Evolutionary conservation across 176 grass and related monocot species (phyloP), one percentile per base, ranked within the genome.

Genomic region (Phyllostachys edulis): DNA sequence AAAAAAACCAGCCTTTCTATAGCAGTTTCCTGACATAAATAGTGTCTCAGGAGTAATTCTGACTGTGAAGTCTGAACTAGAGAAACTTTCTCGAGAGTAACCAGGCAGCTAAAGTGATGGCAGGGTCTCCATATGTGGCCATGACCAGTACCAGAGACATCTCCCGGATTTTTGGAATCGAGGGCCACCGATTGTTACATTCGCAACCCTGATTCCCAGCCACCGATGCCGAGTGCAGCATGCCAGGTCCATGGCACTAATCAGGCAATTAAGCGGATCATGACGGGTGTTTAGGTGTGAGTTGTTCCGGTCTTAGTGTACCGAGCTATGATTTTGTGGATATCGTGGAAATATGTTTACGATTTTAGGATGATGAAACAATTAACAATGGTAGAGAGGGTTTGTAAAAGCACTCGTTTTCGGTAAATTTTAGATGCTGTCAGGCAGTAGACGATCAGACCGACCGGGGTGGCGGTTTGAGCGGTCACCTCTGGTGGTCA

Each of bases 121-220:
- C 3, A 80, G 61, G 27, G 61, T 18, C 38, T 40, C 9, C 10
- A 41, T 11, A 12, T 5, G 37, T 9, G 66, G 26, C 23, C 66
- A 42, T 51, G 42, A 16, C 29, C 62, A 18, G 37, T 59, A 20
- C 37, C 20, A 16, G 40, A 21, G 38, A 63, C 41, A 26, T 21
- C 47, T 84, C 69, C 61, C 16, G 41, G 34, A 68, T 5, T 36
- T 13, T 27, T 16, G 80, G 69, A 79, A 79, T 59, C 56, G 46
- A 34, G 59, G 67, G 60, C 26, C 29, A 46, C 38, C 9, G 24
- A 2, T 38, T 34, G 56, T 5, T 38, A 20, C 80, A 71, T 23
- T 40, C 27, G 23, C 18, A 41, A 9, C 6, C 50, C 20, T 5
- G 26, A 24, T 82, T 23, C 42, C 57, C 26, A 69, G 59, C 9